Base-by-base conservation (phyloP, 1,284 basidiomycete species). In the Ganoderma sp. region DNA sequence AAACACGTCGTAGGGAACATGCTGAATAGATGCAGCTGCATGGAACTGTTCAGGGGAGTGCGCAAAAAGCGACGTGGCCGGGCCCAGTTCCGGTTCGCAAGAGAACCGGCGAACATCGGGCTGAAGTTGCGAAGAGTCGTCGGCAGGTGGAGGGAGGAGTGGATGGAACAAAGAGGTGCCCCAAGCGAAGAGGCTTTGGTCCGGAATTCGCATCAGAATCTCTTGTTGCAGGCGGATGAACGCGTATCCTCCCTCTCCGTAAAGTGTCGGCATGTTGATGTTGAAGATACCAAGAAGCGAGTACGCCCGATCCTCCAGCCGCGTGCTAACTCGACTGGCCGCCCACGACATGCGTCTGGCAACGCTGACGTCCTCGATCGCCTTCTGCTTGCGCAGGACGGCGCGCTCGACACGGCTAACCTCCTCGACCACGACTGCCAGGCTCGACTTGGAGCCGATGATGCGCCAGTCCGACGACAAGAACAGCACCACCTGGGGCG, bases 291-390 rank as follows among this genome's bases (percentile, higher is more conserved):
- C 66, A 10, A 67, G 41, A 3, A 67, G 54, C 9, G 61, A 63
- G 45, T 67, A 67, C 22, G 66, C 66, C 43, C 32, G 42, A 37
- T 67, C 66, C 42, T 67, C 66, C 12, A 39, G 42, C 17, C 61
- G 32, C 12, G 66, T 67, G 12, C 61, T 67, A 12, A 25, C 22
- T 14, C 58, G 25, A n/a, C n/a, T 19, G n/a, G 54, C n/a, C 4
- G 54, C 66, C 66, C 66, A 67, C 2, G 54, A 67, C 32, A 63
- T 28, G 9, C 56, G 56, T n/a, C 32, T 32, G 37, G 56, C 56
- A 9, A 58, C 56, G 37, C 56, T 58, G 56, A 37, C 28, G 12
- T 52, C 48, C 56, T 58, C 56, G 56, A 34, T 39, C 7, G 32
- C 28, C 17, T 12, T 19, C 37, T 39, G 32, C 19, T 12, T 43